Percentiles rank a stretch among this genome's conserved stretches.
These are phyloP conservation scores for Aegilops bicornis DNA, from an alignment of 176 grass and related monocot genomes.

Conservation along the genomic window DNA sequence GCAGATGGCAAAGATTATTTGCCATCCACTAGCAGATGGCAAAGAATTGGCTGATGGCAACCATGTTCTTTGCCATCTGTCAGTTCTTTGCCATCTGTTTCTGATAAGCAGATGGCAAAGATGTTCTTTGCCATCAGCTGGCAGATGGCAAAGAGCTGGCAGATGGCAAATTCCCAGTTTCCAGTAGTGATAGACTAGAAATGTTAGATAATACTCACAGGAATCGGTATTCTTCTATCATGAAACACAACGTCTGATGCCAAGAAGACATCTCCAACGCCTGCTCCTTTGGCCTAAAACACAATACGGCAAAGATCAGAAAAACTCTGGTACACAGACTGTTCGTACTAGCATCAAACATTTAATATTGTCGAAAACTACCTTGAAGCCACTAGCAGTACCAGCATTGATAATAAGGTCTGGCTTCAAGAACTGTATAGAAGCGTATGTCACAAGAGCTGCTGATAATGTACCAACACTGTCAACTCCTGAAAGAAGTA, in stretches of 20 bases:
- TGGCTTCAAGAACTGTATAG: slow-evolving; percentile 84
- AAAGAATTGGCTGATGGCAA: no score
- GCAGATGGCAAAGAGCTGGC: no score
- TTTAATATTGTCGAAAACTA: slow-evolving; percentile 26
- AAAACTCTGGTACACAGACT: neutral
- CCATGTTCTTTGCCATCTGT: no score
- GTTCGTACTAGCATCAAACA: neutral
- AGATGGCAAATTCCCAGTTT: no score
- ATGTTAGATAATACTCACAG: slow-evolving; percentile 51
- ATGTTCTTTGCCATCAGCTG: no score
- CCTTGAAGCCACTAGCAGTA: slow-evolving; percentile 89
- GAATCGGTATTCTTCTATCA: slow-evolving; percentile 94
- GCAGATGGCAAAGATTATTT: no score
- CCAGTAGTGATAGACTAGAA: neutral
- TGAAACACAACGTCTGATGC: slow-evolving; percentile 84
- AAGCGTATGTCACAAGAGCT: slow-evolving; percentile 80
- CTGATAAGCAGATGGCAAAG: no score
- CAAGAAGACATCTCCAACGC: slow-evolving; percentile 78
- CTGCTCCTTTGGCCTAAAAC: slow-evolving; percentile 79
- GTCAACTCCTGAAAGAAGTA: slow-evolving; percentile 73
- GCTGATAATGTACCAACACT: slow-evolving; percentile 72
- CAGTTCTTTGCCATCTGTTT: no score
- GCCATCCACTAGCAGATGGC: no score
- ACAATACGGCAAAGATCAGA: neutral
- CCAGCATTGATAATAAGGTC: slow-evolving; percentile 92